These are phyloP conservation scores for Dothistroma septosporum DNA, from an alignment of 2,329 filamentous ascomycete genomes.

Conservation along the genomic window DNA sequence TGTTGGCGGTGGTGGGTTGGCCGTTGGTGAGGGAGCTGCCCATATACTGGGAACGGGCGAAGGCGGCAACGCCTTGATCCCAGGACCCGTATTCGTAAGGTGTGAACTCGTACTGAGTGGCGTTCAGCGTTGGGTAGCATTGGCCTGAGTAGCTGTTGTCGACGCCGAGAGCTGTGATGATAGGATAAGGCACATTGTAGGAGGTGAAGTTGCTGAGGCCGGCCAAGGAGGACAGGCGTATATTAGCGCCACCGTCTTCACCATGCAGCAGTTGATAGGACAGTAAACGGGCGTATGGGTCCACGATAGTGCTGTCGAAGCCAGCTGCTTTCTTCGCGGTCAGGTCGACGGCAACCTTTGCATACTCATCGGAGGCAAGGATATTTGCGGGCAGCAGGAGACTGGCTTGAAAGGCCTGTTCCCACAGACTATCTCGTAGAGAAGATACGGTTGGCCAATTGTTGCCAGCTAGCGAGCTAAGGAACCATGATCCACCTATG, in stretches of 20 bases:
- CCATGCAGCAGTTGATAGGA: conserved; percentile 40
- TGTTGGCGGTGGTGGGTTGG: conserved; percentile 34
- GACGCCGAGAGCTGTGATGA: conserved; percentile 42
- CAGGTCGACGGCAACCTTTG: conserved; percentile 34
- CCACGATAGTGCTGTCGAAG: conserved; percentile 40
- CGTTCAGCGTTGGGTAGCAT: conserved; percentile 45
- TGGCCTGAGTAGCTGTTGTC: conserved; percentile 35
- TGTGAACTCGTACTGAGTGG: conserved; percentile 61
- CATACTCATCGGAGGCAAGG: conserved; percentile 29
- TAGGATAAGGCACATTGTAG: conserved; percentile 42
- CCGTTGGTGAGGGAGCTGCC: conserved; percentile 57
- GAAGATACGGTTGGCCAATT: conserved; percentile 45
- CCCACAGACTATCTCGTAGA: conserved; percentile 41
- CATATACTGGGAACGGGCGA: conserved; percentile 57
- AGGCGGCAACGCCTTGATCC: conserved; percentile 57
- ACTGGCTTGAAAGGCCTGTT: conserved; percentile 37
- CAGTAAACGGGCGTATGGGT: conserved; percentile 41
- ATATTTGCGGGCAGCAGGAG: conserved; percentile 37
- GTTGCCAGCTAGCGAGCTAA: conserved; percentile 45
- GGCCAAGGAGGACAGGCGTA: conserved; percentile 35
- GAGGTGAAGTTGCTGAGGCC: conserved; percentile 39
- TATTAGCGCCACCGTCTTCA: conserved; percentile 37
- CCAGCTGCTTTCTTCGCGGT: conserved; percentile 38
- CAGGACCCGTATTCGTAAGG: conserved; percentile 65
- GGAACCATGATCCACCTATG: conserved; percentile 45